Base-by-base conservation (phyloP, 768 basidiomycete species). In the Lactifluus hygrophoroides region DNA sequence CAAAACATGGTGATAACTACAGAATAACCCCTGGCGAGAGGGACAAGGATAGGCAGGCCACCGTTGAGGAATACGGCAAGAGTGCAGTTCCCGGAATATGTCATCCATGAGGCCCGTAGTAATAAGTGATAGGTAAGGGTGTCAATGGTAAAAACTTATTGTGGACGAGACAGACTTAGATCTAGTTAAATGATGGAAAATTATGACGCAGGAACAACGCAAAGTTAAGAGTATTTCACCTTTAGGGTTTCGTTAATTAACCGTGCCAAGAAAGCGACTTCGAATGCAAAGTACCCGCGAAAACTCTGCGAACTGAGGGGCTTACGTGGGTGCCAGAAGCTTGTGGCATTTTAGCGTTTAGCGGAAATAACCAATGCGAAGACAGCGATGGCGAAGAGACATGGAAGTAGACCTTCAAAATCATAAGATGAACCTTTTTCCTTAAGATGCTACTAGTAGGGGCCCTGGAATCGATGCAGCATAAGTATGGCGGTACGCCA, bases 161-260 rank as follows among this genome's bases (percentile, higher is more conserved):
- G n/a, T n/a, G n/a, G n/a, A n/a, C n/a, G n/a, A n/a, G n/a, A n/a
- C n/a, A n/a, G n/a, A n/a, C n/a, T n/a, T n/a, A n/a, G n/a, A n/a
- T n/a, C n/a, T n/a, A n/a, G n/a, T n/a, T n/a, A n/a, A n/a, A n/a
- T n/a, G n/a, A n/a, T n/a, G n/a, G n/a, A n/a, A n/a, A n/a, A n/a
- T n/a, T 7, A 40, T 16, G 5, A 17, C 17, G 17, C 37, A 38
- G 5, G 47, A 11, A 72, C 5, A 83, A 69, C 1, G 78, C 77
- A 45, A 72, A 76, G 63, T 82, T 77, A 25, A 83, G 70, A 40
- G 77, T 46, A 23, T 65, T 51, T 8, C 56, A n/a, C 51, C 50
- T 68, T 69, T 70, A 14, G 3, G 4, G 40, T 42, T 42, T 19
- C 19, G 6, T 5, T 42, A 9, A 8, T n/a, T 21, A 19, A 3